These are phyloP conservation scores for Neopestalotiopsis sp. DNA, from an alignment of 2,329 filamentous ascomycete genomes.

Conservation along the genomic window DNA sequence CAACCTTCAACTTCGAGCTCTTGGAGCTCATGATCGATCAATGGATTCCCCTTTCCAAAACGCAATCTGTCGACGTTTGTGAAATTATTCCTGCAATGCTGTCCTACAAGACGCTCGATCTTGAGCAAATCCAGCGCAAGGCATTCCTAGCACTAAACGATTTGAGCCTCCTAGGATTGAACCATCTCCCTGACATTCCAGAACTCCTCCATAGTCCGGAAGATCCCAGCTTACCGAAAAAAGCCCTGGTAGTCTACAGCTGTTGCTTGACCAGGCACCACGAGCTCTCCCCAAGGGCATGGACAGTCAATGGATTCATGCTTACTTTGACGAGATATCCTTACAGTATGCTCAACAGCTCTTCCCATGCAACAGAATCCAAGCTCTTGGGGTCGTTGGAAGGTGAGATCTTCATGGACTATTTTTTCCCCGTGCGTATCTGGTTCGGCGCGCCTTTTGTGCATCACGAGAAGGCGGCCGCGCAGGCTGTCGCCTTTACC, in stretches of 20 bases:
- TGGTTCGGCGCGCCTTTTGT: constrained; percentile 33
- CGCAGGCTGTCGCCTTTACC: constrained; percentile 23
- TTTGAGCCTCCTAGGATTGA: constrained; percentile 30
- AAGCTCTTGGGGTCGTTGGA: constrained; percentile 27
- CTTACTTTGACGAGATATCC: constrained; percentile 33
- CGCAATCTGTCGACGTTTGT: constrained; percentile 26
- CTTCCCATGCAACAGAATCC: constrained; percentile 26
- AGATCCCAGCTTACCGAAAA: constrained; percentile 28
- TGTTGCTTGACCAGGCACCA: constrained; percentile 35
- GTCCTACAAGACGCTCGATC: constrained; percentile 16
- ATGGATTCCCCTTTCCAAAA: constrained; percentile 23
- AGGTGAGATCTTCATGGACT: constrained; percentile 28
- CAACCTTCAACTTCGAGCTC: constrained; percentile 25
- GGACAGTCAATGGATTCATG: constrained; percentile 32
- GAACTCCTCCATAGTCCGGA: constrained; percentile 30
- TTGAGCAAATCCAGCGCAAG: constrained; percentile 3
- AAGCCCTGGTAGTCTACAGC: constrained; percentile 32
- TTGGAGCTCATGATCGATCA: constrained; percentile 23
- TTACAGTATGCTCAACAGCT: constrained; percentile 22
- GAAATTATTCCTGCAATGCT: constrained; percentile 22
- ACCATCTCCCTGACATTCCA: constrained; percentile 31
- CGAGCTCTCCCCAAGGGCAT: constrained; percentile 30
- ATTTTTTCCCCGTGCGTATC: constrained; percentile 31
- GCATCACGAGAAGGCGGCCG: constrained; percentile 29
- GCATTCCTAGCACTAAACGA: constrained; percentile 28